A percentile compares a stretch with the other conserved stretches of the same genome.
Conservation (phyloP, 148 eudicot genomes). For the Dysphania ambrosioides region DNA sequence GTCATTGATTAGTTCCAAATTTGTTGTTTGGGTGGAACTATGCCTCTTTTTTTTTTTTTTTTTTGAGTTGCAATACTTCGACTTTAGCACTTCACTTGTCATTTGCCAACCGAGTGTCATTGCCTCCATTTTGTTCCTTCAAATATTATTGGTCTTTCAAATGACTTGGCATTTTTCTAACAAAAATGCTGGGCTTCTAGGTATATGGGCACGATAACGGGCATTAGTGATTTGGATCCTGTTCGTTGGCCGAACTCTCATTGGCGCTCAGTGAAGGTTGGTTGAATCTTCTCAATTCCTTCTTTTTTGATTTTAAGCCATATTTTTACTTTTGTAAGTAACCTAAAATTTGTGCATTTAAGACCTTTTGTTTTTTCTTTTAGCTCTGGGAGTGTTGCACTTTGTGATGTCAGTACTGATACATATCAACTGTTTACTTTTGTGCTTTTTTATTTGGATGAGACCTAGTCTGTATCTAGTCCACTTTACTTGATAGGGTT, state of each 20-base stretch:
- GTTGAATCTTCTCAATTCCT: neutral
- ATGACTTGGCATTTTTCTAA: constrained; percentile 7
- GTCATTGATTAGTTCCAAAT: neutral
- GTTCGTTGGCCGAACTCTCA: constrained; percentile 76
- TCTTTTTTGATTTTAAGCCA: neutral
- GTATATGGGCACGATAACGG: constrained; percentile 89
- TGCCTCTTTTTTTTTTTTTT: no score
- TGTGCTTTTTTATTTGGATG: neutral
- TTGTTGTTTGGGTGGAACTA: neutral
- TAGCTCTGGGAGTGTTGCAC: neutral
- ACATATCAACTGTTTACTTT: neutral
- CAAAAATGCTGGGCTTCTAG: constrained; percentile 34
- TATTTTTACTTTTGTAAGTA: neutral
- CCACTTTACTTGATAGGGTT: no score
- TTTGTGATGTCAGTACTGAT: neutral
- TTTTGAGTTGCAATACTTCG: no score
- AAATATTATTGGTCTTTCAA: neutral
- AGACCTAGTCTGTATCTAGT: neutral
- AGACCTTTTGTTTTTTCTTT: neutral
- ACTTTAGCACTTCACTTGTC: no score
- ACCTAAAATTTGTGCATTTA: neutral
- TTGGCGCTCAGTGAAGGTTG: constrained; percentile 95
- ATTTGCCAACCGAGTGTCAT: neutral
- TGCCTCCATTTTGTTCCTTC: neutral
- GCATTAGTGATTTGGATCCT: constrained; percentile 66